Conservation (phyloP, 208 protist genomes). For the Trypanosoma cruzi region DNA sequence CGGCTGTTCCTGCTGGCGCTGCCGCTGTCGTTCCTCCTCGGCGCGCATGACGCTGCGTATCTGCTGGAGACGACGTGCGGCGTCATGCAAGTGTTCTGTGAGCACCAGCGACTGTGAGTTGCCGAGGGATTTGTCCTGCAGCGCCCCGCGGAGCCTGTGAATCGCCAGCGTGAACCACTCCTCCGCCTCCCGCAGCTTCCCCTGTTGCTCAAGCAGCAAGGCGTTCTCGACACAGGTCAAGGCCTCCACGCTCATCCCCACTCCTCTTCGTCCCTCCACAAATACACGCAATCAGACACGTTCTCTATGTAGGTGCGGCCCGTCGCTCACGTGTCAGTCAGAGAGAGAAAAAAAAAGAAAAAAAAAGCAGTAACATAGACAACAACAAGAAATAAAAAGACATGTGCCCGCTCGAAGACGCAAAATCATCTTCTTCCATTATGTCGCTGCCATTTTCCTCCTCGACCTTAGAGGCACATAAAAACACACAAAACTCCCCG, state of each 20-base stretch:
- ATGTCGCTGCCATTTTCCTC: neutral
- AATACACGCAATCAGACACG: neutral
- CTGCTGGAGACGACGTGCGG: constrained; percentile 56
- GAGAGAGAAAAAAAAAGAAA: neutral
- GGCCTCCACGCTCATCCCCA: constrained; percentile 15
- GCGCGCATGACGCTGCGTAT: constrained; percentile 25
- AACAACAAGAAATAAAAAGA: neutral
- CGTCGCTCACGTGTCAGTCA: neutral
- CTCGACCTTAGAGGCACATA: neutral
- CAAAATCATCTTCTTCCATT: neutral
- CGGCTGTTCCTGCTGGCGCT: neutral
- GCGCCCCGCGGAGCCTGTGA: constrained; percentile 36
- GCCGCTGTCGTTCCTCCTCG: neutral
- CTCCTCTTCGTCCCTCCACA: neutral
- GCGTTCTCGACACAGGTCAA: constrained; percentile 52
- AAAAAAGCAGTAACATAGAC: neutral
- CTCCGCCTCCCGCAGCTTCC: constrained; percentile 64
- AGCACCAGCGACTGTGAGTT: constrained; percentile 39
- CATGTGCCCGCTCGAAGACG: neutral
- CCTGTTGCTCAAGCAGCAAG: constrained; percentile 43
- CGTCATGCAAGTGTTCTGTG: constrained; percentile 64
- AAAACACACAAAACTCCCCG: neutral
- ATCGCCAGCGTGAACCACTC: constrained; percentile 72
- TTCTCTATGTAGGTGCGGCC: neutral
- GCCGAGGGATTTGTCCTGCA: constrained; percentile 36